phyloP scores from a whole-genome alignment of 345 rosid genomes.

The Mallotus nudiflorus region DNA sequence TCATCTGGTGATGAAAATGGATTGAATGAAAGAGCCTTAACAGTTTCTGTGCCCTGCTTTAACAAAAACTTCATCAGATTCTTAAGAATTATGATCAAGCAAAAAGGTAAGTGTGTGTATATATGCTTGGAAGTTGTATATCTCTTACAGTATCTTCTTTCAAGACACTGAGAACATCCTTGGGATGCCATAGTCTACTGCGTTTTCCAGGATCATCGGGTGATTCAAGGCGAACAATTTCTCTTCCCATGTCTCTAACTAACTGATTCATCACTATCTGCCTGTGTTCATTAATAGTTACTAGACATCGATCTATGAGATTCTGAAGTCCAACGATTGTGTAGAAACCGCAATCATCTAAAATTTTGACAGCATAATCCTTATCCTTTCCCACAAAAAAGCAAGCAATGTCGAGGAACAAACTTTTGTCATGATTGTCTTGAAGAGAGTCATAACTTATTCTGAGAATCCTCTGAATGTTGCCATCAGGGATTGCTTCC shows the following conservation, averaged over 20 bases:
- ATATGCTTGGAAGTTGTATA: not conserved
- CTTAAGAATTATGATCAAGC: not conserved
- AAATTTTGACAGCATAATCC: constrained; percentile 12
- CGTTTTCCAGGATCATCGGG: constrained; percentile 9
- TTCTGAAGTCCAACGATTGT: constrained; percentile 5
- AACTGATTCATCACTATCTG: constrained; percentile 18
- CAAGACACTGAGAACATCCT: constrained; percentile 20
- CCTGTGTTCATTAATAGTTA: not conserved
- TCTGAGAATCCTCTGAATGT: constrained; percentile 9
- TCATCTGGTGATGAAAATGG: too few relatives aligned
- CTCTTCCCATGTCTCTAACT: constrained; percentile 32
- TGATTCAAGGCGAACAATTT: constrained; percentile 18
- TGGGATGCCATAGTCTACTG: constrained; percentile 29
- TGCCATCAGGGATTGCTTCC: constrained; percentile 7
- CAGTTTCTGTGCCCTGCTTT: constrained; percentile 24
- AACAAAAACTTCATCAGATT: not conserved
- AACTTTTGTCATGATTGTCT: constrained; percentile 8
- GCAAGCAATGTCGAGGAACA: constrained; percentile 35
- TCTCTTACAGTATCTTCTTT: constrained; percentile 15
- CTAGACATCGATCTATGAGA: constrained; percentile 13
- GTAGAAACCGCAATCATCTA: constrained; percentile 15
- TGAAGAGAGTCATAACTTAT: constrained; percentile 24
- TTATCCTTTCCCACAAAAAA: constrained; percentile 18
- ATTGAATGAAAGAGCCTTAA: constrained; percentile 20
- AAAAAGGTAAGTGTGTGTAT: not conserved